Evolutionary conservation across 768 basidiomycete genomes (phyloP), one percentile per base, ranked within the genome.

Genomic region (Trametes punicea): DNA sequence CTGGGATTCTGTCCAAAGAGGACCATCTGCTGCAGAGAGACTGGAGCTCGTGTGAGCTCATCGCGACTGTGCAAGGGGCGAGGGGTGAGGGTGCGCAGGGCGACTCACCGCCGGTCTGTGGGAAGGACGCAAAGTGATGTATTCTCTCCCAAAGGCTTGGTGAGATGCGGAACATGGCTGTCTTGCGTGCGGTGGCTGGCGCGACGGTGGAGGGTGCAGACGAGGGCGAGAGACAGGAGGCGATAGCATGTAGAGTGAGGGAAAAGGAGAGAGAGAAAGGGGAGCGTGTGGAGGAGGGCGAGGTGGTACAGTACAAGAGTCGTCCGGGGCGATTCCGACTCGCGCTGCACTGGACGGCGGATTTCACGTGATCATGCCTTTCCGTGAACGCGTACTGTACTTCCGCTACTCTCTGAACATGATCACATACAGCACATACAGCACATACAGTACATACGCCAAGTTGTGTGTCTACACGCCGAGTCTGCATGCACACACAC

Each of bases 1-100:
- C 84, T 88, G 0, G 96, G 95, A 66, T 98, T 90, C 75, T 97
- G 93, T 0, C 96, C 96, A 67, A 99, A 98, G 51, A 90, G 81
- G 46, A 97, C 93, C 95, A 99, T 98, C 74, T 98, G 96, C 72
- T 97, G 90, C 18, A 98, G 78, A 0, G 94, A 97, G 3, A 98
- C 95, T 91, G 64, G n/a, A n/a, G n/a, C n/a, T n/a, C 10, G 11
- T 20, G 48, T 59, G 50, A 48, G 56, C 45, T n/a, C 23, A 21
- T n/a, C 16, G 27, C 4, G 8, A 36, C 15, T 50, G 56, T 6
- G 2, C 23, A 34, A 31, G 33, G 5, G 27, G 6, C 21, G 26
- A 18, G 56, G 9, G 36, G 25, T 48, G 30, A 23, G 27, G 33
- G 41, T 13, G 31, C 25, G 34, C 6, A 36, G 13, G n/a, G 39